Percentiles rank a stretch among this genome's conserved stretches.
These are phyloP conservation scores for Globisporangium viniferum DNA, from an alignment of 352 stramenopile genomes.

Conservation along the genomic window DNA sequence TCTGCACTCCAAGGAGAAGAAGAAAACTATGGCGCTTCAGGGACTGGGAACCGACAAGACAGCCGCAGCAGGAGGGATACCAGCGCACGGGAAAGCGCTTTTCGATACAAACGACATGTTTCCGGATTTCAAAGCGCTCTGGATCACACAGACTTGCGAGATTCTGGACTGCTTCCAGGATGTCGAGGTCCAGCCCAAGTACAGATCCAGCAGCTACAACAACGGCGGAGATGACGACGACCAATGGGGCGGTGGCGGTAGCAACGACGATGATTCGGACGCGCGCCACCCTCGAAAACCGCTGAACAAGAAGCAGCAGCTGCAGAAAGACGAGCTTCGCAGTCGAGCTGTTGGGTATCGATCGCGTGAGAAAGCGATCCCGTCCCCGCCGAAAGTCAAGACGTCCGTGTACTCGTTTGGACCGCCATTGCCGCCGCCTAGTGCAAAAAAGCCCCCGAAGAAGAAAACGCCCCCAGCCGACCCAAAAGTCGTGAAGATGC, in stretches of 20 bases:
- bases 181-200: constrained; percentile 6
- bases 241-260: constrained; percentile 3
- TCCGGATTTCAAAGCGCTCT: constrained; percentile 30
- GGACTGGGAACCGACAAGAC: constrained; percentile 1
- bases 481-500: constrained; percentile 36
- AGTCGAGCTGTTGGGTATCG: constrained; percentile 57
- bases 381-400: constrained; percentile 48
- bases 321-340: constrained; percentile 63
- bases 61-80: background rate
- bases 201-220: constrained; percentile 17
- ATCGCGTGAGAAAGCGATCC: constrained; percentile 55
- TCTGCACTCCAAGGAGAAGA: constrained; percentile 57
- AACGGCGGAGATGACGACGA: constrained; percentile 21
- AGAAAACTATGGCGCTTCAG: constrained; percentile 23
- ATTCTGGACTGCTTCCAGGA: constrained; percentile 55
- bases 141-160: constrained; percentile 59
- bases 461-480: constrained; percentile 30
- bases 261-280: constrained; percentile 20
- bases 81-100: constrained; percentile 30
- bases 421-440: constrained; percentile 27
- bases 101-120: constrained; percentile 41
- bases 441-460: constrained; percentile 39
- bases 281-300: constrained; percentile 25
- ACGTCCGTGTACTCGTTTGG: constrained; percentile 54
- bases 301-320: constrained; percentile 54